These are phyloP conservation scores for Orbilia quercus DNA, from an alignment of 2,329 filamentous ascomycete genomes.

Conservation along the genomic window DNA sequence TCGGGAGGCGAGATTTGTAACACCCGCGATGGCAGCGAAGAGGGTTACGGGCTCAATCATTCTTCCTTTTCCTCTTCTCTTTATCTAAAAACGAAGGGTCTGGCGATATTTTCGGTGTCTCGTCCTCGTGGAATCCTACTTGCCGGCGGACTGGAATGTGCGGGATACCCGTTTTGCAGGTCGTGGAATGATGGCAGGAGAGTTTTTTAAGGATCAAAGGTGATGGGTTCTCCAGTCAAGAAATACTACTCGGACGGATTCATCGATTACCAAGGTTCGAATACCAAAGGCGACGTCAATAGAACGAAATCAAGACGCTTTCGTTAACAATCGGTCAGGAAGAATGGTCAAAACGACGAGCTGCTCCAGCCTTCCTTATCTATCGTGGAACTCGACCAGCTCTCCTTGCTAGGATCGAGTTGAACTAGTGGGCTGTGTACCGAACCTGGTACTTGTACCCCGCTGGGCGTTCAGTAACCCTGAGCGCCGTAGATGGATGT, in stretches of 20 bases:
- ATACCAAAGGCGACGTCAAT: constrained; percentile 48
- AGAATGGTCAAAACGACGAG: constrained; percentile 17
- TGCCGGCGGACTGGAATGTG: constrained; percentile 41
- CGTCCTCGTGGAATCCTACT: constrained; percentile 34
- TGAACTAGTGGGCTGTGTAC: constrained; percentile 34
- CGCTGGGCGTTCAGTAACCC: constrained; percentile 7
- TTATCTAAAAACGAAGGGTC: constrained; percentile 20
- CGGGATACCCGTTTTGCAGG: constrained; percentile 26
- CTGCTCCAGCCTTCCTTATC: constrained; percentile 48
- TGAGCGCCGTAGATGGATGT: constrained; percentile 3
- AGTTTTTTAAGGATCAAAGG: constrained; percentile 26
- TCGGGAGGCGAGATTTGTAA: constrained; percentile 52
- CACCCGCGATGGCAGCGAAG: constrained; percentile 50
- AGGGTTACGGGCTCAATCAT: constrained; percentile 55
- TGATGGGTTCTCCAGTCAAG: constrained; percentile 30
- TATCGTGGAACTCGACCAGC: constrained; percentile 16
- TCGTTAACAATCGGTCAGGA: constrained; percentile 16
- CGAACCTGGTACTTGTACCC: constrained; percentile 5
- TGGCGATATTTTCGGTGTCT: constrained; percentile 18
- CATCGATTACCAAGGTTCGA: constrained; percentile 48
- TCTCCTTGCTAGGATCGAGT: not conserved
- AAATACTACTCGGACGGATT: constrained; percentile 56
- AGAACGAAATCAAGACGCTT: constrained; percentile 42
- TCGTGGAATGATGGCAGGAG: constrained; percentile 50
- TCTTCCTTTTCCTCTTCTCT: constrained; percentile 14